A percentile compares a stretch with the other conserved stretches of the same genome.
Conservation (phyloP, 78 protist genomes). For the Goniomonas avonlea region DNA sequence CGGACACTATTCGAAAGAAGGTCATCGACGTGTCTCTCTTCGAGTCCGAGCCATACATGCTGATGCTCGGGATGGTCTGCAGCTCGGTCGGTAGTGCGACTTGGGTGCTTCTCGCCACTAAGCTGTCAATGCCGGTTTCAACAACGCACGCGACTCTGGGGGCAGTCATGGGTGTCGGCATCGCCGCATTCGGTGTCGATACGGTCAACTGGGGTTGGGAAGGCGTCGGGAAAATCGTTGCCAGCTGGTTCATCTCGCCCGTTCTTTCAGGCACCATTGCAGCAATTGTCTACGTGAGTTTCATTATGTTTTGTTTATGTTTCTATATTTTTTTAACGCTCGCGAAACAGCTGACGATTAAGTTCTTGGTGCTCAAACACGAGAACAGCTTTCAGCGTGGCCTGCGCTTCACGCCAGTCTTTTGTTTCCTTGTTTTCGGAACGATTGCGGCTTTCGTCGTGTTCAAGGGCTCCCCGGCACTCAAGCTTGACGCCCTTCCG, state of each 20-base stretch:
- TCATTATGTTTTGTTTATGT: too few relatives aligned
- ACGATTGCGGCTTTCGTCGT: constrained; percentile 25
- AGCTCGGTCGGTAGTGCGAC: background rate
- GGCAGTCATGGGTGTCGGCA: constrained; percentile 38
- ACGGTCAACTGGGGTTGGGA: background rate
- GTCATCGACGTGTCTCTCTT: background rate
- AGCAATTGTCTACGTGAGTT: constrained; percentile 6
- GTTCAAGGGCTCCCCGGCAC: constrained; percentile 35
- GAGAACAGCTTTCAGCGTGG: constrained; percentile 5
- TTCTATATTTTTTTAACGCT: too few relatives aligned
- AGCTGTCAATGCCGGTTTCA: constrained; percentile 43
- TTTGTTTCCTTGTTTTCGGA: background rate
- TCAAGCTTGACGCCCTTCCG: constrained; percentile 20
- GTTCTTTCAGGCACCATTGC: constrained; percentile 22
- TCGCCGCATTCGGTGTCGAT: constrained; percentile 26
- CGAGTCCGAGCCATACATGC: constrained; percentile 9
- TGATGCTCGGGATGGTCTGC: constrained; percentile 28
- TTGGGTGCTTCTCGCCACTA: constrained; percentile 11
- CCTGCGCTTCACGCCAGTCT: constrained; percentile 1
- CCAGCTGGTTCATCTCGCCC: constrained; percentile 44
- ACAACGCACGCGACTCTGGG: constrained; percentile 54
- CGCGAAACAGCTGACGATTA: background rate
- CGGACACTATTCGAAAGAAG: background rate
- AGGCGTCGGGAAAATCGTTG: constrained; percentile 3
- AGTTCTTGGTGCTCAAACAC: background rate